These are phyloP conservation scores for Allium sativum DNA, from an alignment of 106 monocot species.

Conservation along the genomic window DNA sequence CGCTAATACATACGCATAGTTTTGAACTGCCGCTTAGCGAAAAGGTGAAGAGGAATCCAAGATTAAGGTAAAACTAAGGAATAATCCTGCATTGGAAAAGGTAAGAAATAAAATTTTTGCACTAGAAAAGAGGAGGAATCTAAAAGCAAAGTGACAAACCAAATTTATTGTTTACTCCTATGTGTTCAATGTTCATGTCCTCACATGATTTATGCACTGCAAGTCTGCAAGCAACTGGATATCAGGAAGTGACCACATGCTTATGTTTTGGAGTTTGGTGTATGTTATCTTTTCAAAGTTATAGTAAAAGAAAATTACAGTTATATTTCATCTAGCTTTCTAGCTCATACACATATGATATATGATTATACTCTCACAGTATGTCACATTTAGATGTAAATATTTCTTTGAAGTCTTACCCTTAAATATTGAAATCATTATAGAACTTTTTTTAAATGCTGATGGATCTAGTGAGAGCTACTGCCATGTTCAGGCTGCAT, in stretches of 20 bases:
- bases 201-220: neutral
- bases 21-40: neutral
- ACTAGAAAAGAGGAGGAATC: neutral
- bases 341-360: no score
- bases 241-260: no score
- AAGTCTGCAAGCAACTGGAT: neutral
- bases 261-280: no score
- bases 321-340: no score
- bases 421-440: no score
- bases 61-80: neutral
- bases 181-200: slow-evolving; percentile 7
- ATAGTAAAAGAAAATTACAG: no score
- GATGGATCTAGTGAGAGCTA: neutral
- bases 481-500: neutral
- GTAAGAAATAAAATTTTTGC: neutral
- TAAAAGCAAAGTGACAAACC: neutral
- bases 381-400: no score
- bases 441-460: neutral
- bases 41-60: neutral
- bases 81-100: slow-evolving; percentile 6
- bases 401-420: no score
- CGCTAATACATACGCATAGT: neutral
- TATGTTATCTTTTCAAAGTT: no score
- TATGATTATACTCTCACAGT: no score
- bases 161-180: no score